Percentiles rank a stretch among this genome's conserved stretches.
Evolutionary conservation across 108 stramenopile genomes (phyloP).

Genomic region (Seminavis robusta): DNA sequence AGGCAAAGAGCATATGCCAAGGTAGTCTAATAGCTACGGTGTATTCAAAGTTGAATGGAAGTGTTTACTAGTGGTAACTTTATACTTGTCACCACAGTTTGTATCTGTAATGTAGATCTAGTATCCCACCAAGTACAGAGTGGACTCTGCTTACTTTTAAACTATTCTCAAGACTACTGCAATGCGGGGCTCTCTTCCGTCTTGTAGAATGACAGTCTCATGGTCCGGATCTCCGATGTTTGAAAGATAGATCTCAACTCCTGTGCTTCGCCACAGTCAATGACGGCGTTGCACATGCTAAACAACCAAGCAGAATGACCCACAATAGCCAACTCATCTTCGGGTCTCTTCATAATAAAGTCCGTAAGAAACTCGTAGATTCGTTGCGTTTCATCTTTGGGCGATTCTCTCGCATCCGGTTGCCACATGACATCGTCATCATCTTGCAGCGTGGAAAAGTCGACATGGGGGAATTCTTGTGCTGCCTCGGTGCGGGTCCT

Average conservation of each 20-base stretch:
- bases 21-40: no score
- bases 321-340: conserved; percentile 55
- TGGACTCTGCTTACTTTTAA: no score
- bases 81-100: no score
- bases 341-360: conserved; percentile 44
- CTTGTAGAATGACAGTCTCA: no score
- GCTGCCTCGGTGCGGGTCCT: conserved; percentile 35
- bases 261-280: conserved; percentile 39
- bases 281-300: conserved; percentile 52
- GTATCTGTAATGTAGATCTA: no score
- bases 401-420: no score
- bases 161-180: no score
- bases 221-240: conserved; percentile 54
- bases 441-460: conserved; percentile 34
- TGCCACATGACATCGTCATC: conserved; percentile 50
- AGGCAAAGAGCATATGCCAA: no score
- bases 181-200: no score
- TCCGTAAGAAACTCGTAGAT: conserved; percentile 54
- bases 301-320: conserved; percentile 64
- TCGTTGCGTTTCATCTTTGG: conserved; percentile 34
- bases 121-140: no score
- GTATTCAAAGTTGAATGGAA: no score
- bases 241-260: conserved; percentile 45
- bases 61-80: no score
- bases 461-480: conserved; percentile 42